Conservation (phyloP, 2,329 filamentous ascomycete species). For the Stachybotrys chartarum region DNA sequence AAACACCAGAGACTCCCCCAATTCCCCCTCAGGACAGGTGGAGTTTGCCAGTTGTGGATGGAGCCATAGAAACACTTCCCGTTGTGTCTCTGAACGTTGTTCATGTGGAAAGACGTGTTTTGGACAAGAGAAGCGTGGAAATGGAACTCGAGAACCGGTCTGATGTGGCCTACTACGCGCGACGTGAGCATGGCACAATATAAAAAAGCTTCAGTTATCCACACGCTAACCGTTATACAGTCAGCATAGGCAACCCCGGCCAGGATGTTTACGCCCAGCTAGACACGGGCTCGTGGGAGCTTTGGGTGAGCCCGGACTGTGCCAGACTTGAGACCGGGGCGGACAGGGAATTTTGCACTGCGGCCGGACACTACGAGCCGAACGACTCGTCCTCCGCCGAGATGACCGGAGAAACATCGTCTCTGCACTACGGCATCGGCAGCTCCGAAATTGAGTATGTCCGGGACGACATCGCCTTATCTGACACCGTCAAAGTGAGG, state of each 20-base stretch:
- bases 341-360: slow-evolving; percentile 37
- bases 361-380: slow-evolving; percentile 36
- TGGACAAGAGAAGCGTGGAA: slow-evolving; percentile 32
- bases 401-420: slow-evolving; percentile 25
- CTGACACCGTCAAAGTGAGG: slow-evolving; percentile 20
- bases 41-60: slow-evolving; percentile 1
- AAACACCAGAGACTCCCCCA: background rate
- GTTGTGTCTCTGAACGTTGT: slow-evolving; percentile 20
- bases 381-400: slow-evolving; percentile 31
- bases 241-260: slow-evolving; percentile 46
- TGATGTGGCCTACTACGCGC: slow-evolving; percentile 47
- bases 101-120: slow-evolving; percentile 14
- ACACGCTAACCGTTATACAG: slow-evolving; percentile 3
- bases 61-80: background rate
- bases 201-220: background rate
- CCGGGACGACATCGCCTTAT: slow-evolving; percentile 35
- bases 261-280: slow-evolving; percentile 48
- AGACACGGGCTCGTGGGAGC: slow-evolving; percentile 53
- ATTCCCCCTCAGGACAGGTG: slow-evolving; percentile 1
- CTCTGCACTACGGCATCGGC: slow-evolving; percentile 44
- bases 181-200: slow-evolving; percentile 23
- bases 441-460: slow-evolving; percentile 43
- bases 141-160: slow-evolving; percentile 41
- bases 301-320: slow-evolving; percentile 57
- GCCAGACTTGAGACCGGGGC: slow-evolving; percentile 30